Conservation (phyloP, 805 yeast genomes). For the Candida nanaspora region DNA sequence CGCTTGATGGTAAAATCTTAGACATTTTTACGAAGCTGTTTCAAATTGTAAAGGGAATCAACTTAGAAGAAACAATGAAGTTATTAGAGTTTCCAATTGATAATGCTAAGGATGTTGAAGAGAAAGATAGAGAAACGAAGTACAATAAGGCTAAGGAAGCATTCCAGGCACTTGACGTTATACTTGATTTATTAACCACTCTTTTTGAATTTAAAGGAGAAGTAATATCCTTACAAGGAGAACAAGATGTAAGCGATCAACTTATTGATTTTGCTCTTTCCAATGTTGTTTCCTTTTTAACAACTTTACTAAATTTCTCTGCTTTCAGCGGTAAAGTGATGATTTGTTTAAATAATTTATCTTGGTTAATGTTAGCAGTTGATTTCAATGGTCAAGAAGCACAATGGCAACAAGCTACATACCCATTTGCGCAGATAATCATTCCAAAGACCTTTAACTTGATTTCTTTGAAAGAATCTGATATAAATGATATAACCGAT, state of each 20-base stretch:
- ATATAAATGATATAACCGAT: conserved; percentile 11
- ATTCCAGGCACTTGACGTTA: conserved; percentile 58
- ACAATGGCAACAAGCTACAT: conserved; percentile 27
- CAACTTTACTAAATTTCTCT: conserved; percentile 32
- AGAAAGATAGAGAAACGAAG: conserved; percentile 28
- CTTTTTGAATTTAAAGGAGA: conserved; percentile 48
- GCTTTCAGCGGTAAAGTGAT: conserved; percentile 49
- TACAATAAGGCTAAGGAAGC: conserved; percentile 42
- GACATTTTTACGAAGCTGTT: conserved; percentile 15
- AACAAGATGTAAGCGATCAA: conserved; percentile 15
- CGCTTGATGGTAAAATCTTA: conserved; percentile 15
- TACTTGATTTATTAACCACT: conserved; percentile 72
- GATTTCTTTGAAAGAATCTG: conserved; percentile 1
- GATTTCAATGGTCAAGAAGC: conserved; percentile 7
- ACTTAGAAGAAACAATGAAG: conserved; percentile 25
- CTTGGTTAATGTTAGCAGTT: conserved; percentile 38
- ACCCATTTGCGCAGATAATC: conserved; percentile 17
- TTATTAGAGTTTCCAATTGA: conserved; percentile 22
- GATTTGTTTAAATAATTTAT: conserved; percentile 63
- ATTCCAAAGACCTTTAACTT: conserved; percentile 5
- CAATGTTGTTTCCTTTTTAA: conserved; percentile 24
- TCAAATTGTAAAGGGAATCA: conserved; percentile 21
- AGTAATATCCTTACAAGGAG: neutral
- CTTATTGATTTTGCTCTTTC: conserved; percentile 10
- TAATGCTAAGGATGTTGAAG: conserved; percentile 23